phyloP scores from a whole-genome alignment of 805 yeast species.

The Candida vartiovaarae region DNA sequence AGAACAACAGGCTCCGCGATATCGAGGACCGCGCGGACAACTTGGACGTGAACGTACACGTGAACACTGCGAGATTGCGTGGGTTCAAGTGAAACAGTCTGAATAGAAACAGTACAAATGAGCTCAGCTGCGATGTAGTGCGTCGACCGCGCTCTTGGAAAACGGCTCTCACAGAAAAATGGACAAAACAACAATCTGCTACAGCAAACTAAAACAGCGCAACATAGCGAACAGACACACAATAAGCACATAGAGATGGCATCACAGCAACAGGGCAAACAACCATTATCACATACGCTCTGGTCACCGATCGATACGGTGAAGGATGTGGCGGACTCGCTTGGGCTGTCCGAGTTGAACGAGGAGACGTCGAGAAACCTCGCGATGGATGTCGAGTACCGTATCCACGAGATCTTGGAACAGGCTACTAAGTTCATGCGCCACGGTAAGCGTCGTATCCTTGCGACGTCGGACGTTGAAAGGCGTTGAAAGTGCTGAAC shows the following conservation, averaged over 20 bases:
- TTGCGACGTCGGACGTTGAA: constrained; percentile 78
- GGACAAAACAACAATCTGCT: too few relatives aligned
- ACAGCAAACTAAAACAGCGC: neutral
- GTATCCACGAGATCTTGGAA: constrained; percentile 91
- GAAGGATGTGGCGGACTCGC: constrained; percentile 87
- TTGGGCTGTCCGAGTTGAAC: constrained; percentile 70
- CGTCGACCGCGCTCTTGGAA: too few relatives aligned
- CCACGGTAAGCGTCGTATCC: constrained; percentile 77
- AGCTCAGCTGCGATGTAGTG: too few relatives aligned
- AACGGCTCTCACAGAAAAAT: too few relatives aligned
- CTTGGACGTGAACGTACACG: constrained; percentile 75
- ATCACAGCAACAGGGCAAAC: constrained; percentile 9
- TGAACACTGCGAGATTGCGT: constrained; percentile 63
- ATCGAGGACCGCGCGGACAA: constrained; percentile 82
- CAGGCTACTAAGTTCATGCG: constrained; percentile 95
- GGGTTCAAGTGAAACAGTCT: constrained; percentile 17
- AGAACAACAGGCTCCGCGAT: constrained; percentile 63
- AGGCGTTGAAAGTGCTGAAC: constrained; percentile 78
- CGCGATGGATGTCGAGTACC: constrained; percentile 99
- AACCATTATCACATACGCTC: constrained; percentile 76
- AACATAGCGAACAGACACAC: neutral
- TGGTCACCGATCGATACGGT: constrained; percentile 99
- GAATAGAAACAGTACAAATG: neutral
- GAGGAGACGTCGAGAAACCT: constrained; percentile 92
- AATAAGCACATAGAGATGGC: constrained; percentile 2